These are phyloP conservation scores for Neurospora sp. DNA, from an alignment of 495 filamentous ascomycete species.

Conservation along the genomic window DNA sequence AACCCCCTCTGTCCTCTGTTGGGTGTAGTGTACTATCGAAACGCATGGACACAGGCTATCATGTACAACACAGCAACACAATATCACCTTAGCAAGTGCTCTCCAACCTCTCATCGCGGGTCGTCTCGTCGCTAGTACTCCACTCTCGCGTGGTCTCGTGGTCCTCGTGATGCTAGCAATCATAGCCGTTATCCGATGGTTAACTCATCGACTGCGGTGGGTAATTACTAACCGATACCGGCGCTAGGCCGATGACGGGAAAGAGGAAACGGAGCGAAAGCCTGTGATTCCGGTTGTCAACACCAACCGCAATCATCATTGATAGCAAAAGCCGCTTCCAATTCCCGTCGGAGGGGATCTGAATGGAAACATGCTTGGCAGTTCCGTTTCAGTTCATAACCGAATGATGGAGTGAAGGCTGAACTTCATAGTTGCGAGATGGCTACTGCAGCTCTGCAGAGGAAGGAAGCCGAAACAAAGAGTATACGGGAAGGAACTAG, in stretches of 20 bases:
- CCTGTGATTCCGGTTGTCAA: not conserved
- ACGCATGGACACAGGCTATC: not conserved
- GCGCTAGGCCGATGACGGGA: not conserved
- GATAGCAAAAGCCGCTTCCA: not conserved
- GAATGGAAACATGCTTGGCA: not conserved
- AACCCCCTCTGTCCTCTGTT: not conserved
- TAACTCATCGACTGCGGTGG: not conserved
- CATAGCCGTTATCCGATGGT: not conserved
- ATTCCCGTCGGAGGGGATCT: not conserved
- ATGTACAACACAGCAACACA: not conserved
- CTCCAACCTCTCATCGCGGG: not conserved
- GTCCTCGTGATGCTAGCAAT: not conserved
- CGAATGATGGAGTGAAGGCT: not conserved
- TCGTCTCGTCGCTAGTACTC: not conserved
- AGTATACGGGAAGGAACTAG: not conserved
- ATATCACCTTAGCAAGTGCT: not conserved
- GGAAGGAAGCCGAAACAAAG: not conserved
- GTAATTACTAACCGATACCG: not conserved
- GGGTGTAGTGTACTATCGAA: not conserved
- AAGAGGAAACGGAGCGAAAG: not conserved
- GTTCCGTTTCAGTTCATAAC: not conserved
- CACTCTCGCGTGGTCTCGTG: not conserved
- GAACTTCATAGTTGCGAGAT: not conserved
- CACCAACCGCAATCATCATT: not conserved
- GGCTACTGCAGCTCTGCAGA: not conserved